Base-by-base conservation (phyloP, 805 yeast genomes). In the Starmera amethionina region DNA sequence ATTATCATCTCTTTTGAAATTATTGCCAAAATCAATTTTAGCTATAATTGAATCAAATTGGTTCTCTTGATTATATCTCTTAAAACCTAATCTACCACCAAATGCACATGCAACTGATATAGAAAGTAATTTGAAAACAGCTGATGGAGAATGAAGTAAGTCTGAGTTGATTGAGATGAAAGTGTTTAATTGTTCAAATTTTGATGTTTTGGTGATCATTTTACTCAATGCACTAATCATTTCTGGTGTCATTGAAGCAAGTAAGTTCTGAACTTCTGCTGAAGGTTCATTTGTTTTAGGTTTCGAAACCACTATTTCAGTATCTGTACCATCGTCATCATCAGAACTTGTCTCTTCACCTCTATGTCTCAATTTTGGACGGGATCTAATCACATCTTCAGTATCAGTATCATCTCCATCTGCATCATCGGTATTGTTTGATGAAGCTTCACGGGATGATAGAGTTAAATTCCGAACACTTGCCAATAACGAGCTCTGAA, bases 101-200 rank as follows among this genome's bases (percentile, higher is more conserved):
- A 44, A 42, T n/a, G 50, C 46, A 32, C 44, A 40, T 8, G 38
- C 15, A 5, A 46, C 31, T 33, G 45, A 44, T 10, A 41, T n/a
- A 1, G 41, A 30, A 10, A 46, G 11, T 25, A 46, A 41, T 32
- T 40, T 44, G 30, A 34, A 30, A 3, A 45, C 50, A 43, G 27
- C 27, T 22, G 27, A 22, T 22, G 27, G 27, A 43, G 40, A 28
- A 43, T 34, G 2, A 5, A 5, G 3, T 34, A 14, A 18, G 40
- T 42, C 22, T 9, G 10, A 8, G 19, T 10, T 8, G 14, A 6
- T 15, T 35, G 28, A 28, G 27, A 13, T 11, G 10, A 14, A 18
- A 36, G 10, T 10, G 22, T 27, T 10, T 29, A 5, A 19, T 36
- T 36, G 13, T 29, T 36, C 27, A 25, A 16, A 33, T 16, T 13